Conservation (phyloP, 1,139 yeast species). For the Chernovozyma sophiae-reginae region DNA sequence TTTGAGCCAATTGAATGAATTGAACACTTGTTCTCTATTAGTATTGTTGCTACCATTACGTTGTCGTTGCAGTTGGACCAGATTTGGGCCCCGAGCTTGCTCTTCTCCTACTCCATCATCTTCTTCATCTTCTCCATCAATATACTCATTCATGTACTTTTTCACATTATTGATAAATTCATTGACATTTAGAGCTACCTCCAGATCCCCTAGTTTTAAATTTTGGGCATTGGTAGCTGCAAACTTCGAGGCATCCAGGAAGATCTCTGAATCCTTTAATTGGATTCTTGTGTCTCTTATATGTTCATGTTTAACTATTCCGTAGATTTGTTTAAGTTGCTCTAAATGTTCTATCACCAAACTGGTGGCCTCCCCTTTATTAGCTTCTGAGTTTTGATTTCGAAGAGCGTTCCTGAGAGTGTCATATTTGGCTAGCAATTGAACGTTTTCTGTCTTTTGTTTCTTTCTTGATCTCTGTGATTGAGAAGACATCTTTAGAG, state of each 20-base stretch:
- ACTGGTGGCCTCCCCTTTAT: conserved; percentile 32
- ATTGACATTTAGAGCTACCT: conserved; percentile 42
- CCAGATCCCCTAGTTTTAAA: conserved; percentile 51
- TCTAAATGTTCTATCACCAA: conserved; percentile 24
- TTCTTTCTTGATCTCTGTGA: conserved; percentile 8
- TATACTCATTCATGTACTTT: conserved; percentile 27
- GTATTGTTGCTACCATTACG: conserved; percentile 5
- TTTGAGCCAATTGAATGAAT: conserved; percentile 52
- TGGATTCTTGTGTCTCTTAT: conserved; percentile 25
- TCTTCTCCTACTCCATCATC: conserved; percentile 9
- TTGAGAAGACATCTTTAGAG: not conserved
- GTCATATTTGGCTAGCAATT: conserved; percentile 24
- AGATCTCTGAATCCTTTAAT: conserved; percentile 37
- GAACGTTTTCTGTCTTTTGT: conserved; percentile 12
- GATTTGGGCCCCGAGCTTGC: too few species aligned
- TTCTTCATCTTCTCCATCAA: conserved; percentile 10
- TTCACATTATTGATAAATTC: conserved; percentile 43
- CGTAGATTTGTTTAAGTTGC: conserved; percentile 26
- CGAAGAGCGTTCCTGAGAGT: conserved; percentile 19
- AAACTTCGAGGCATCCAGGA: conserved; percentile 35
- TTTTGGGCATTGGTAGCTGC: conserved; percentile 55
- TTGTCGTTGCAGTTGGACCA: not conserved
- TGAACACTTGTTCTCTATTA: conserved; percentile 24
- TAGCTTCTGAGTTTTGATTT: conserved; percentile 24
- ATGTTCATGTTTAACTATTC: conserved; percentile 25